A percentile compares a stretch with the other conserved stretches of the same genome.
Conservation (phyloP, 2,329 filamentous ascomycete species). For the Ophiobolus disseminans region DNA sequence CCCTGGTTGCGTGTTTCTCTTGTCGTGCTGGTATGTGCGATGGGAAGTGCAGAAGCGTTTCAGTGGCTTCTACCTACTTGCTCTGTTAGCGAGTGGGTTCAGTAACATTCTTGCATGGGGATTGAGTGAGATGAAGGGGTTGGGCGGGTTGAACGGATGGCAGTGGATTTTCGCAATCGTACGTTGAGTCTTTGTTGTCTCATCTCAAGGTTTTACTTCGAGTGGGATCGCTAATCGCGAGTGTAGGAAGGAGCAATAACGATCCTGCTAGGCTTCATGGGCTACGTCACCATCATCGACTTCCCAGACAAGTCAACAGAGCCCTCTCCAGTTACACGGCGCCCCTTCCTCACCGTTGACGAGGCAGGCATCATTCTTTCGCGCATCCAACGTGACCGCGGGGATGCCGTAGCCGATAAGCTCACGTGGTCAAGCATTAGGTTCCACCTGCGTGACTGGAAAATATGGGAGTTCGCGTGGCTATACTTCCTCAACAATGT, state of each 20-base stretch:
- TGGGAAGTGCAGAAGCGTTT: conserved; percentile 30
- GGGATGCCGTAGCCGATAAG: conserved; percentile 33
- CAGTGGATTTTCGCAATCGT: conserved; percentile 32
- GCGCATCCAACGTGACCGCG: conserved; percentile 48
- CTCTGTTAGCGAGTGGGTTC: conserved; percentile 36
- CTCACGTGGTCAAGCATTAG: conserved; percentile 10
- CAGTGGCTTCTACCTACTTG: conserved; percentile 29
- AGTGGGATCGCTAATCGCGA: no score
- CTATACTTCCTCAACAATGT: conserved; percentile 20
- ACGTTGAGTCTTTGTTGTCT: no score
- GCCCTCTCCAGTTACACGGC: conserved; percentile 11
- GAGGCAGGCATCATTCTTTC: conserved; percentile 16
- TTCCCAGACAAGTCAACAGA: conserved; percentile 17
- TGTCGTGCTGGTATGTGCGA: conserved; percentile 27
- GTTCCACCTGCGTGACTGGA: conserved; percentile 21
- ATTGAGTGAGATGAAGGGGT: conserved; percentile 35
- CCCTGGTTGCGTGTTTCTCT: conserved; percentile 25
- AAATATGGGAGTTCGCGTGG: conserved; percentile 20
- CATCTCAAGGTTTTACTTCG: no score
- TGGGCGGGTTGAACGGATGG: conserved; percentile 38
- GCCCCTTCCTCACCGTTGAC: conserved; percentile 22
- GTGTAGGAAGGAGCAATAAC: conserved; percentile 25
- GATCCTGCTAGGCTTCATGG: conserved; percentile 17
- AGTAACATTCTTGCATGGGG: conserved; percentile 41
- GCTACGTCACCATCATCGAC: conserved; percentile 26